A percentile compares a stretch with the other conserved stretches of the same genome.
phyloP scores from a whole-genome alignment of 768 basidiomycete genomes.

The Psilocybe cubensis region DNA sequence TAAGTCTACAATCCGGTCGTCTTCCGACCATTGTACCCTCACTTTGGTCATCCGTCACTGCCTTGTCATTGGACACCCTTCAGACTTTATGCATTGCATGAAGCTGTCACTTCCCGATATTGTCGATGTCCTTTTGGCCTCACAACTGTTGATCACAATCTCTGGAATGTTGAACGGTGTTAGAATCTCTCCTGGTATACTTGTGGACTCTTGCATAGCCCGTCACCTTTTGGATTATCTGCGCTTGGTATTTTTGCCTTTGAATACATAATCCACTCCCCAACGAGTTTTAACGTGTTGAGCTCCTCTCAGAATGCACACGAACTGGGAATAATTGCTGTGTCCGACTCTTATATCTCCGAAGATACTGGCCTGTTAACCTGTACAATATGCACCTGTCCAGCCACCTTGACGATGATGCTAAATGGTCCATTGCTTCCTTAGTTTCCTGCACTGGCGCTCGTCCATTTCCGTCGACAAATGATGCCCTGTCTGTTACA shows the following conservation, averaged over 20 bases:
- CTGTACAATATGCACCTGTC: constrained; percentile 6
- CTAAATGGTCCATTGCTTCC: constrained; percentile 6
- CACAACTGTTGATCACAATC: constrained; percentile 55
- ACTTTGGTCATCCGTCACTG: constrained; percentile 50
- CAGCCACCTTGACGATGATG: not conserved
- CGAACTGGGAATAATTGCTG: constrained; percentile 57
- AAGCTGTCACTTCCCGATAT: constrained; percentile 41
- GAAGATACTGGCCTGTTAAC: constrained; percentile 45
- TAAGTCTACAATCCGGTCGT: constrained; percentile 45
- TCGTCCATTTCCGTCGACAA: constrained; percentile 30
- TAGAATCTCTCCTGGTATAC: constrained; percentile 37
- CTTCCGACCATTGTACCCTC: constrained; percentile 46
- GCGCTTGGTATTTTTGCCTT: constrained; percentile 39
- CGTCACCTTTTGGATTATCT: constrained; percentile 55
- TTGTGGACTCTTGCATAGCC: constrained; percentile 54
- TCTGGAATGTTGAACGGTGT: constrained; percentile 55
- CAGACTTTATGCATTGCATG: constrained; percentile 30
- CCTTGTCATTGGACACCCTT: constrained; percentile 33
- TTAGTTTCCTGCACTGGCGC: constrained; percentile 46
- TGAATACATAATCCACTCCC: not conserved
- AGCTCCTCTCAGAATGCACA: constrained; percentile 52
- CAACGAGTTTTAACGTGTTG: constrained; percentile 1
- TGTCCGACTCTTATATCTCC: constrained; percentile 57
- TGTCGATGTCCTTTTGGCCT: constrained; percentile 53
- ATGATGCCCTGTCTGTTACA: constrained; percentile 11